Evolutionary conservation across 2,329 filamentous ascomycete genomes (phyloP).

Genomic region (Scedosporium apiospermum): DNA sequence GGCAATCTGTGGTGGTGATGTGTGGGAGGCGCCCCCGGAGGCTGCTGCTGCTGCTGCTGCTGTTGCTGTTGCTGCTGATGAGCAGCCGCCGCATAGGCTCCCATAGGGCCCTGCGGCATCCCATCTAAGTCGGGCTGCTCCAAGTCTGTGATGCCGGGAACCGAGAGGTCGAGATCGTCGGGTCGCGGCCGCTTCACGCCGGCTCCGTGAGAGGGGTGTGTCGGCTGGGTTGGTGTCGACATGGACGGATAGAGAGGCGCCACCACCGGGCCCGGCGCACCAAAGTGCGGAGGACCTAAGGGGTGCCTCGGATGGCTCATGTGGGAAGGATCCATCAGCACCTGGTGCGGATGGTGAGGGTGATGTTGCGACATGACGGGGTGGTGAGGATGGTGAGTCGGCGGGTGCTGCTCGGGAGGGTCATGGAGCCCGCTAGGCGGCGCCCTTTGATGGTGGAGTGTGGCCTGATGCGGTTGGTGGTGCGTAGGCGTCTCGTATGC

Average conservation of each 20-base stretch:
- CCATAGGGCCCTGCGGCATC: conserved; percentile 23
- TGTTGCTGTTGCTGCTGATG: conserved; percentile 20
- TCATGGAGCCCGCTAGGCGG: conserved; percentile 36
- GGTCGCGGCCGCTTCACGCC: conserved; percentile 44
- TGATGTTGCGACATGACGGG: conserved; percentile 31
- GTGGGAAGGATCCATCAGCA: conserved; percentile 47
- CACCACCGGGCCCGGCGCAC: conserved; percentile 36
- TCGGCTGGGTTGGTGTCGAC: conserved; percentile 27
- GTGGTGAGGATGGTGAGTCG: conserved; percentile 27
- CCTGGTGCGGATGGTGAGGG: conserved; percentile 39
- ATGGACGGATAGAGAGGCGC: conserved; percentile 43
- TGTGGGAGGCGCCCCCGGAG: conserved; percentile 37
- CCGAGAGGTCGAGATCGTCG: conserved; percentile 49
- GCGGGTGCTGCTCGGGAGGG: conserved; percentile 25
- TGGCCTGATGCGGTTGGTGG: conserved; percentile 20
- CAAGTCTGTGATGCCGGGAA: conserved; percentile 39
- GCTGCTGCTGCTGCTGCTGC: conserved; percentile 9
- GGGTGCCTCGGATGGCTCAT: conserved; percentile 38
- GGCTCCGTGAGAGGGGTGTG: conserved; percentile 17
- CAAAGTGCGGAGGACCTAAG: conserved; percentile 44
- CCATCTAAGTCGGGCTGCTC: conserved; percentile 45
- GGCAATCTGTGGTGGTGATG: conserved; percentile 80
- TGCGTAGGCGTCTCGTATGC: conserved; percentile 44
- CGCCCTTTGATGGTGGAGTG: conserved; percentile 36
- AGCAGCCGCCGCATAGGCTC: conserved; percentile 7